Conservation (phyloP, 495 filamentous ascomycete species). For the Talaromyces adpressus region DNA sequence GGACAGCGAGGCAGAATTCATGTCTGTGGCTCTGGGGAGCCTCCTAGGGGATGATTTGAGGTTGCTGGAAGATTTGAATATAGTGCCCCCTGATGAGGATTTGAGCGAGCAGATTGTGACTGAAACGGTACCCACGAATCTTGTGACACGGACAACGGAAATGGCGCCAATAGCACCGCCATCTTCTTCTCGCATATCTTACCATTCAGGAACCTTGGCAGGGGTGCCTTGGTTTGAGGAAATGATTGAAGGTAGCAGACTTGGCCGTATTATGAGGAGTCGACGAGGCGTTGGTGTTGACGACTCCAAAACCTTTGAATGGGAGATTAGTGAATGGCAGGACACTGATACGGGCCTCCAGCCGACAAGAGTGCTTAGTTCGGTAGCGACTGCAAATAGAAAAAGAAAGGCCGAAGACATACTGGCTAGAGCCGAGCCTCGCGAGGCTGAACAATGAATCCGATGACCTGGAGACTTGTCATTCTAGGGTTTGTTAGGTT, state of each 20-base stretch:
- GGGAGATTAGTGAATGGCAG: constrained; percentile 77
- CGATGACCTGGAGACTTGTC: not conserved
- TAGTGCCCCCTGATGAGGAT: constrained; percentile 45
- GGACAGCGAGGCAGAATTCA: constrained; percentile 59
- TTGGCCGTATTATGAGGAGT: constrained; percentile 58
- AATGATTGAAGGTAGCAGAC: constrained; percentile 64
- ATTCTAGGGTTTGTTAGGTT: not conserved
- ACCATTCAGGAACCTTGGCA: constrained; percentile 29
- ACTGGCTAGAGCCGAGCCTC: not conserved
- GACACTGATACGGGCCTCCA: constrained; percentile 27
- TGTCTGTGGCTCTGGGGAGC: constrained; percentile 68
- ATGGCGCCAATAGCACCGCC: constrained; percentile 9
- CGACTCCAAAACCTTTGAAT: constrained; percentile 60
- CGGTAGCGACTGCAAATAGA: not conserved
- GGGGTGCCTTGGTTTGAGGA: constrained; percentile 77
- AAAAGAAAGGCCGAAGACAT: constrained; percentile 10
- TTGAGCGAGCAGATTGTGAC: constrained; percentile 19
- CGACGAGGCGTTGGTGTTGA: constrained; percentile 49
- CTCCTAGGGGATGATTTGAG: constrained; percentile 58
- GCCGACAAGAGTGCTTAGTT: not conserved
- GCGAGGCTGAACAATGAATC: not conserved
- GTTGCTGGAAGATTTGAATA: constrained; percentile 58
- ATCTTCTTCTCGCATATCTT: constrained; percentile 11
- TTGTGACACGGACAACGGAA: not conserved
- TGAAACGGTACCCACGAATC: not conserved